A percentile compares a stretch with the other conserved stretches of the same genome.
These are phyloP conservation scores for Solanum piurae DNA, from an alignment of 257 asterid species.

Conservation along the genomic window DNA sequence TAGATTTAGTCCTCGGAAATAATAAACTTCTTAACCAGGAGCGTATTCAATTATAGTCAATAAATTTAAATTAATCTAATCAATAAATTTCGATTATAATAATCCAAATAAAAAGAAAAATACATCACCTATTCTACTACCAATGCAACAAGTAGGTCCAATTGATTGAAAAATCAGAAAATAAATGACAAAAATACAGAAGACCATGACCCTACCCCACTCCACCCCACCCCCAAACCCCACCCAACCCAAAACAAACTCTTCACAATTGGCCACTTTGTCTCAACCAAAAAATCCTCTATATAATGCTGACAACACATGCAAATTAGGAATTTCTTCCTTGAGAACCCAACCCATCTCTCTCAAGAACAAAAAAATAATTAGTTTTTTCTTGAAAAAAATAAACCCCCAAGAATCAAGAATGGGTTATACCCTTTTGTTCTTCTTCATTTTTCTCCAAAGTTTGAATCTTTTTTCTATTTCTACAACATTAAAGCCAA, in stretches of 20 bases:
- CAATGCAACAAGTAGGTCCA: slow-evolving; percentile 6
- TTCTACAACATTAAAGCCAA: slow-evolving; percentile 33
- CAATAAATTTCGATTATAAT: neutral
- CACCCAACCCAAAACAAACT: slow-evolving; percentile 2
- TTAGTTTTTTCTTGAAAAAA: neutral
- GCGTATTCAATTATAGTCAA: neutral
- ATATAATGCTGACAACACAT: neutral
- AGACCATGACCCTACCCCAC: neutral
- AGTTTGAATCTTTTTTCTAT: slow-evolving; percentile 7
- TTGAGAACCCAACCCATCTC: neutral
- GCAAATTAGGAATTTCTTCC: neutral
- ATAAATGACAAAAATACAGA: neutral
- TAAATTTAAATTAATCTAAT: neutral
- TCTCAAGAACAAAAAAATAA: neutral
- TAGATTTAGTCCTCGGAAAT: neutral
- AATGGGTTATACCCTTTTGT: slow-evolving; percentile 21
- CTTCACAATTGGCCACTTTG: slow-evolving; percentile 8
- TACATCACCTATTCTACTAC: neutral
- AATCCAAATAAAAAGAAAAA: neutral
- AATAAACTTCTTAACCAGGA: neutral
- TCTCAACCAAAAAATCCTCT: neutral
- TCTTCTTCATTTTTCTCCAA: slow-evolving; percentile 17
- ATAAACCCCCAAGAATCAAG: neutral
- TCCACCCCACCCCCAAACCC: neutral
- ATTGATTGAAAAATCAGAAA: slow-evolving; percentile 9